phyloP scores from a whole-genome alignment of 108 stramenopile genomes.

The Aurantiochytrium sp. region DNA sequence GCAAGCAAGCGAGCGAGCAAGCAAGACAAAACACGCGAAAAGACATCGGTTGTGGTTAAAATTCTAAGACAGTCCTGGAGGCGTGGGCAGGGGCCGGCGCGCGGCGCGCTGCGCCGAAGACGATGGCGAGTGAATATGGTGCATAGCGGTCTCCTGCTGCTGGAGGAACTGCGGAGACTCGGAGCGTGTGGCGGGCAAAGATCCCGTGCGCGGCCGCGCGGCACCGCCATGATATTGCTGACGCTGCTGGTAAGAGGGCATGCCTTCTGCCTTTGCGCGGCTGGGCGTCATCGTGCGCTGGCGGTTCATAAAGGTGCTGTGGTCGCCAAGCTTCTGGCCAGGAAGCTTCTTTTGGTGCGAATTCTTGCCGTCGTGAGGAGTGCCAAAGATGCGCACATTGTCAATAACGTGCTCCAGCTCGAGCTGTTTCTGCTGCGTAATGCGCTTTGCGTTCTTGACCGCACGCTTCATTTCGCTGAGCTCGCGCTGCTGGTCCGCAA shows the following conservation, averaged over 20 bases:
- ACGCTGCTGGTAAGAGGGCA: neutral
- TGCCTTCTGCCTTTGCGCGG: neutral
- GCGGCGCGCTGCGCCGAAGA: neutral
- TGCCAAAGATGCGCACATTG: slow-evolving; percentile 14
- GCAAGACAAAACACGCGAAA: neutral
- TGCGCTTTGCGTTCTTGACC: neutral
- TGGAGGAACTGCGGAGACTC: neutral
- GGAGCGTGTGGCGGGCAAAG: neutral
- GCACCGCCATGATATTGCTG: neutral
- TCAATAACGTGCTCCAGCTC: neutral
- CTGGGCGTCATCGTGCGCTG: neutral
- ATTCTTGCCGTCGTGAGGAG: neutral
- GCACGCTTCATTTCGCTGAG: neutral
- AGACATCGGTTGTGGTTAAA: neutral
- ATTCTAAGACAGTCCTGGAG: neutral
- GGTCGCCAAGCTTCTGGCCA: slow-evolving; percentile 1
- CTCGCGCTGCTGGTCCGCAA: neutral
- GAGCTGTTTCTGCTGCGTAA: neutral
- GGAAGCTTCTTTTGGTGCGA: neutral
- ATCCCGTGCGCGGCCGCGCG: neutral
- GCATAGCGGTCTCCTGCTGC: neutral
- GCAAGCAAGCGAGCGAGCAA: too few species aligned
- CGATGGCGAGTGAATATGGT: neutral
- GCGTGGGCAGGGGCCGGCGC: neutral
- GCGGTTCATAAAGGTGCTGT: neutral